Percentiles rank a stretch among this genome's conserved stretches.
Evolutionary conservation across 306 rosid genomes (phyloP).

Genomic region (Rosa chinensis): DNA sequence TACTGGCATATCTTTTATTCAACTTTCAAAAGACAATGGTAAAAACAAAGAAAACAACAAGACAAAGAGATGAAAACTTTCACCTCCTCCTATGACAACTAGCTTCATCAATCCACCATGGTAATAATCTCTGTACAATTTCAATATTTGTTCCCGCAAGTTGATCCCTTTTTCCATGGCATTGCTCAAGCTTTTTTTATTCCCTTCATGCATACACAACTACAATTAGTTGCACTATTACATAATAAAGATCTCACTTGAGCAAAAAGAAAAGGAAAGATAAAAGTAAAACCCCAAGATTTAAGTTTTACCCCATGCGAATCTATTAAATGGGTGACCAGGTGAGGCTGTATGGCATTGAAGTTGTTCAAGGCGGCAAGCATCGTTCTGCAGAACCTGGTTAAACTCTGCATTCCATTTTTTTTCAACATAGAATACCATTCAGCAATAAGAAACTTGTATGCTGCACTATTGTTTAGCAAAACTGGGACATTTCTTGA

Average conservation of each 20-base stretch:
- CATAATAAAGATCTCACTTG: conserved; percentile 18
- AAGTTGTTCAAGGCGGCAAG: conserved; percentile 90
- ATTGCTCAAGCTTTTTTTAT: conserved; percentile 89
- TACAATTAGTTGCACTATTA: conserved; percentile 7
- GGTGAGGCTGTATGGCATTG: conserved; percentile 78
- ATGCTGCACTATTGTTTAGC: conserved; percentile 24
- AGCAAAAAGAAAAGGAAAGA: neutral
- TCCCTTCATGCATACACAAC: conserved; percentile 53
- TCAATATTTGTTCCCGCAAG: conserved; percentile 73
- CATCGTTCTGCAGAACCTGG: conserved; percentile 84
- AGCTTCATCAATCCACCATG: conserved; percentile 99
- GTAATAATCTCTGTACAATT: conserved; percentile 66
- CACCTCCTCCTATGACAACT: conserved; percentile 98
- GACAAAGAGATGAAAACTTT: conserved; percentile 26
- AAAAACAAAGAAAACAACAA: conserved; percentile 8
- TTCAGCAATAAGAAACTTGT: conserved; percentile 36
- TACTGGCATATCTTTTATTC: neutral
- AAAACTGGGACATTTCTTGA: conserved; percentile 16
- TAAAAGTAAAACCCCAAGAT: conserved; percentile 24
- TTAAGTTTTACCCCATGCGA: conserved; percentile 71
- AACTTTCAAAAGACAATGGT: conserved; percentile 4
- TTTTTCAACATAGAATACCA: conserved; percentile 36
- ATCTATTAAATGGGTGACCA: conserved; percentile 82
- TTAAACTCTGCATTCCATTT: conserved; percentile 72
- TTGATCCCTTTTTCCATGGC: conserved; percentile 90